Base-by-base conservation (phyloP, 805 yeast species). In the Groenewaldozyma tartarivorans region DNA sequence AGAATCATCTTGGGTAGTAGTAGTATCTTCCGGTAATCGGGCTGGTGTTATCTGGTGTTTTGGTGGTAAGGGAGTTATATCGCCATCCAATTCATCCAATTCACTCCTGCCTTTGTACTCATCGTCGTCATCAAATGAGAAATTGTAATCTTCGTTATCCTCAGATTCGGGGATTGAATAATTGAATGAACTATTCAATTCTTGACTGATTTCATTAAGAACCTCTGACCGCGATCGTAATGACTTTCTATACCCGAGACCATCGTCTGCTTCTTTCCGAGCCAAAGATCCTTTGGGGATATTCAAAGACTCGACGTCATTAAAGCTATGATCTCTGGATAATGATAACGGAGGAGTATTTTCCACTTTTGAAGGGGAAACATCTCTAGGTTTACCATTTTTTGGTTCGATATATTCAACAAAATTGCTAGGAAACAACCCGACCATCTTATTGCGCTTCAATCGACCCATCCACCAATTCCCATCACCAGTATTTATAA, bases 391-490 rank as follows among this genome's bases (percentile, higher is more conserved):
- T 24, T 22, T n/a, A 11, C 21, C 38, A 19, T 16, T 15, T 20
- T 31, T 29, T n/a, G 27, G 17, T 29, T 49, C 45, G 11, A 40
- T 18, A 16, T 77, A 54, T 44, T 75, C 77, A 4, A 87, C 96
- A 56, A 80, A 88, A 53, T 88, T 90, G 31, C 80, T 71, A 1
- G 98, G 97, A 54, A 92, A 92, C 36, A 76, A 68, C 0, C 98
- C 98, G 30, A 77, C 75, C 50, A 84, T 75, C 46, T 78, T 83
- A 61, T 85, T 87, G 55, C 97, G 70, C 48, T 77, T 64, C 42
- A 90, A 70, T 46, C 71, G 68, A 1, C 98, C 98, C 52, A 77
- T 83, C 81, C 90, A 87, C 94, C 95, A 86, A 53, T 79, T 79
- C 16, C 94, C 95, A 55, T 92, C 94, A 3, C 90, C 84, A 7